phyloP scores from a whole-genome alignment of 306 rosid genomes.

The Spatholobus suberectus region DNA sequence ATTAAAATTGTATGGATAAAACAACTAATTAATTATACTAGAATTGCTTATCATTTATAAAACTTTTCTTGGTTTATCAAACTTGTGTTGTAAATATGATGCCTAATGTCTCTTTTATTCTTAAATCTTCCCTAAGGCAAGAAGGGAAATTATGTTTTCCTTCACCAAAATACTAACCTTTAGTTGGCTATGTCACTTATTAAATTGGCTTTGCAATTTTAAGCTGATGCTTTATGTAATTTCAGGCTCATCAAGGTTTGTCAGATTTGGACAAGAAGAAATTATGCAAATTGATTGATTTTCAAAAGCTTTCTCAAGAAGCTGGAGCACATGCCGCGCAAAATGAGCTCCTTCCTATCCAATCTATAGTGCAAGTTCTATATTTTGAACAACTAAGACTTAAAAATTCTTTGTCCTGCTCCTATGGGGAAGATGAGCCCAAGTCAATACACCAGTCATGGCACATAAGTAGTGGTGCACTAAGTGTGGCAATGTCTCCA shows the following conservation, averaged over 20 bases:
- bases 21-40: not conserved
- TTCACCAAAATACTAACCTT: not conserved
- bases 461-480: constrained; percentile 95
- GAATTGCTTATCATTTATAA: not conserved
- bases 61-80: not conserved
- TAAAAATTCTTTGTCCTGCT: constrained; percentile 68
- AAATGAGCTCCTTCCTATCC: constrained; percentile 96
- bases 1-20: not conserved
- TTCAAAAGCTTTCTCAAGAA: constrained; percentile 95
- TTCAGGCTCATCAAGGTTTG: constrained; percentile 94
- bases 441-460: constrained; percentile 95
- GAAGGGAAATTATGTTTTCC: not conserved
- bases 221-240: constrained; percentile 40
- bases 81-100: not conserved
- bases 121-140: constrained; percentile 11
- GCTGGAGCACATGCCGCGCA: constrained; percentile 99
- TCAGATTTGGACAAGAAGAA: constrained; percentile 83
- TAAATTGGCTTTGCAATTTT: not conserved
- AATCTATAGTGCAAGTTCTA: constrained; percentile 93
- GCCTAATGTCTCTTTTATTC: not conserved
- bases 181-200: not conserved
- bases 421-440: constrained; percentile 77
- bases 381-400: constrained; percentile 95
- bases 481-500: constrained; percentile 99
- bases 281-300: constrained; percentile 85